These are phyloP conservation scores for Panus rudis DNA, from an alignment of 768 basidiomycete genomes.

Conservation along the genomic window DNA sequence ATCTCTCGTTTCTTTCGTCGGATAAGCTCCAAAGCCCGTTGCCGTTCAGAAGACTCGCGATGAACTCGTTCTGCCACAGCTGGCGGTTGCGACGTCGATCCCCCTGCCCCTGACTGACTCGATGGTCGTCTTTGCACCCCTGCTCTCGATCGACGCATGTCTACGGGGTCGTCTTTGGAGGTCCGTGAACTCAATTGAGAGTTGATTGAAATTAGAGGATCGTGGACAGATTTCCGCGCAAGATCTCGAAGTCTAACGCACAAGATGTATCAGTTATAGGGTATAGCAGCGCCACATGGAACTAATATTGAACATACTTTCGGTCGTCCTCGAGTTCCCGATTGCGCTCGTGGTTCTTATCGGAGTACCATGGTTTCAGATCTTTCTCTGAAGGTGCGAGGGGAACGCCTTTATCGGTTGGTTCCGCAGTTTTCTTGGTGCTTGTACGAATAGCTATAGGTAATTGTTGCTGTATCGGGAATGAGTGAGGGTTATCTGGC, in stretches of 20 bases:
- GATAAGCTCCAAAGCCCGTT: conserved; percentile 68
- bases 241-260: conserved; percentile 53
- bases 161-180: conserved; percentile 11
- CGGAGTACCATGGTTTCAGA: conserved; percentile 72
- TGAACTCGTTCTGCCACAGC: conserved; percentile 52
- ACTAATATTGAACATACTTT: conserved; percentile 15
- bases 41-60: conserved; percentile 72
- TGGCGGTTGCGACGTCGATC: conserved; percentile 15
- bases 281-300: too few species aligned
- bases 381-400: conserved; percentile 73
- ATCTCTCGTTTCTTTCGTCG: conserved; percentile 57
- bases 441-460: conserved; percentile 40
- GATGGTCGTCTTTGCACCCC: conserved; percentile 12
- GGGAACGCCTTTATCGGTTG: conserved; percentile 65
- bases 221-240: conserved; percentile 53
- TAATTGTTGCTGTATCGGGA: conserved; percentile 32
- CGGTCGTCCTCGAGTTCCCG: conserved; percentile 19
- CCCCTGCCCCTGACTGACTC: neutral
- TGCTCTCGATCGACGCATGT: conserved; percentile 17
- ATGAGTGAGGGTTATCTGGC: conserved; percentile 1
- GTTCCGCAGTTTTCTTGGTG: conserved; percentile 28
- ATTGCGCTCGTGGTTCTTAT: conserved; percentile 12
- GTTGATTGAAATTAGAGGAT: conserved; percentile 72
- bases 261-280: neutral
- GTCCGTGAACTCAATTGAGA: conserved; percentile 48